Percentiles rank a stretch among this genome's conserved stretches.
These are phyloP conservation scores for Nicotiana tabacum DNA, from an alignment of 257 asterid genomes.

Conservation along the genomic window DNA sequence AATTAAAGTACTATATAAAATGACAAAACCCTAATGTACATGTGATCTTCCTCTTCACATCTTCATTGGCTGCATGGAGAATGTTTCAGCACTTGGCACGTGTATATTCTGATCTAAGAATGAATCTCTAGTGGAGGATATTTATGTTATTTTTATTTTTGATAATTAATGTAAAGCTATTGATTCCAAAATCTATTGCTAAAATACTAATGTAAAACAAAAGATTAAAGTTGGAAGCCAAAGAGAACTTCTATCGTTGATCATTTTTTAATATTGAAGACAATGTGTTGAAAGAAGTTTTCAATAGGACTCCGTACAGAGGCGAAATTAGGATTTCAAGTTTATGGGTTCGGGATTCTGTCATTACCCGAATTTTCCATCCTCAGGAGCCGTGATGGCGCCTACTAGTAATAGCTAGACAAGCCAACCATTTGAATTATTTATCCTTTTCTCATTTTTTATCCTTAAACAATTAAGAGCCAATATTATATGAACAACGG, in stretches of 20 bases:
- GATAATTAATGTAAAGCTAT: neutral
- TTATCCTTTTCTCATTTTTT: no score
- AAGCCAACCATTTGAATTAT: no score
- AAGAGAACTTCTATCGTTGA: conserved; percentile 17
- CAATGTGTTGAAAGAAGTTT: neutral
- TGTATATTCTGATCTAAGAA: conserved; percentile 19
- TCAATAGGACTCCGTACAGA: neutral
- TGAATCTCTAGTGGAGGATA: conserved; percentile 29
- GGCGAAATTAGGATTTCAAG: no score
- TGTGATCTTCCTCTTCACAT: conserved; percentile 14
- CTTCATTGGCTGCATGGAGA: conserved; percentile 35
- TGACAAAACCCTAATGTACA: neutral
- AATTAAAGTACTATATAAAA: conserved; percentile 7
- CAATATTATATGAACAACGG: no score
- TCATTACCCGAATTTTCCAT: no score
- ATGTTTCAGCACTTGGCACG: conserved; percentile 33
- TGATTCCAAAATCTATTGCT: conserved; percentile 18
- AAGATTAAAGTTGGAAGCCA: conserved; percentile 21
- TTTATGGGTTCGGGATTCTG: no score
- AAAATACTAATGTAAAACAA: neutral
- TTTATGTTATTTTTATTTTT: neutral
- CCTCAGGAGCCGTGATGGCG: no score
- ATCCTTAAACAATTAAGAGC: no score
- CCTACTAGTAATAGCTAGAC: no score
- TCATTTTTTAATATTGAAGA: conserved; percentile 7